Evolutionary conservation across 441 rosid species (phyloP).

Genomic region (Aquilaria agallochum): DNA sequence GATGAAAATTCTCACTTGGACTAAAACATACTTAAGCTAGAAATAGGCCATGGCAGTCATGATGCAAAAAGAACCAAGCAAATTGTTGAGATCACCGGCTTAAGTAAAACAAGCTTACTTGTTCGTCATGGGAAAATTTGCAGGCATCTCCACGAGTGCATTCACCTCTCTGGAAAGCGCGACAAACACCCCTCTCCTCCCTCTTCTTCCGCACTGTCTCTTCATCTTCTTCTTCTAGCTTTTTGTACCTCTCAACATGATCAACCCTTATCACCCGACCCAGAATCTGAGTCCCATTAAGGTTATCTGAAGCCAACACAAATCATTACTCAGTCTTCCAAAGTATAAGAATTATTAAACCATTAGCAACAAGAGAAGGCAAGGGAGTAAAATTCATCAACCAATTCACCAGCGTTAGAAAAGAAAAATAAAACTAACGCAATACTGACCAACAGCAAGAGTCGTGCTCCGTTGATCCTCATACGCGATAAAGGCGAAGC

Average conservation of each 20-base stretch:
- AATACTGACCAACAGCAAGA: conserved; percentile 81
- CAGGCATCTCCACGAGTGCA: conserved; percentile 85
- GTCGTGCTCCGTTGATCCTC: conserved; percentile 92
- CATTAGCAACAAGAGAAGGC: no score
- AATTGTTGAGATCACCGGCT: no score
- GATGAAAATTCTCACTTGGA: no score
- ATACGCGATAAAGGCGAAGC: conserved; percentile 84
- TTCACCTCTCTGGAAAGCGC: conserved; percentile 91
- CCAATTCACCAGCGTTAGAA: background rate
- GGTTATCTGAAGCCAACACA: conserved; percentile 51
- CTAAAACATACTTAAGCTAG: no score
- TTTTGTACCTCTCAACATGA: conserved; percentile 65
- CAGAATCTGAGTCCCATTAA: conserved; percentile 71
- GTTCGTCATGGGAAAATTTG: conserved; percentile 88
- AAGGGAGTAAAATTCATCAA: no score
- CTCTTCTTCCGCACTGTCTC: conserved; percentile 55
- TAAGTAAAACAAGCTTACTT: conserved; percentile 38
- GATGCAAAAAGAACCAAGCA: no score
- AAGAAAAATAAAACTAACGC: background rate
- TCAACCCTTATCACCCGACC: conserved; percentile 77
- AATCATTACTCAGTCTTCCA: background rate
- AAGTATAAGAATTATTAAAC: no score
- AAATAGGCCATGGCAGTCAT: background rate
- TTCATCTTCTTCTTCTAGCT: conserved; percentile 91
- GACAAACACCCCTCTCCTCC: conserved; percentile 90